Evolutionary conservation across 371 early-diverging fungal genomes (phyloP).

Genomic region (Actinomortierella wolfii): DNA sequence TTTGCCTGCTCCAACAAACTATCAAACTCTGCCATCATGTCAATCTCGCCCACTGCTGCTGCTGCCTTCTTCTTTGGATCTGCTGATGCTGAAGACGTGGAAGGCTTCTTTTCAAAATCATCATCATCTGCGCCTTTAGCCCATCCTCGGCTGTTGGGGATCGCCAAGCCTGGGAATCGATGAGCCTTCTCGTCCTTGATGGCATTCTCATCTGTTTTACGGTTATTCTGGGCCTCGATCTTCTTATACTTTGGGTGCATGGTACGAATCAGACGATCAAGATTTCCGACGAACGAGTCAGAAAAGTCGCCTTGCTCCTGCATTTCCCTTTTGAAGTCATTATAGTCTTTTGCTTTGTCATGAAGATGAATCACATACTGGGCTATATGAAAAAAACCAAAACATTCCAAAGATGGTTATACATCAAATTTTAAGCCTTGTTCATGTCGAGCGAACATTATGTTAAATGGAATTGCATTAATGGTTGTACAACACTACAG

Average conservation of each 20-base stretch:
- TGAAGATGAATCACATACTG: constrained; percentile 83
- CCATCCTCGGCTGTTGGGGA: constrained; percentile 61
- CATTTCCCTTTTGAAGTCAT: constrained; percentile 74
- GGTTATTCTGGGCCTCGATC: constrained; percentile 15
- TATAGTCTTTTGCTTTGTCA: constrained; percentile 61
- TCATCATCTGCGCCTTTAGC: constrained; percentile 5
- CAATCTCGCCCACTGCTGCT: constrained; percentile 52
- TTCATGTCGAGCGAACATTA: too few relatives aligned
- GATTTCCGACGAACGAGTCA: constrained; percentile 79
- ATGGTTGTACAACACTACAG: background rate
- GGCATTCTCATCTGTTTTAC: constrained; percentile 23
- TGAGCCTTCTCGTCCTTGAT: constrained; percentile 54
- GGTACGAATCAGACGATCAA: constrained; percentile 89
- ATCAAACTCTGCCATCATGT: constrained; percentile 66
- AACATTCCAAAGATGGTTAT: too few relatives aligned
- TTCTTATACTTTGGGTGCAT: constrained; percentile 72
- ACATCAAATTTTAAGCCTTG: too few relatives aligned
- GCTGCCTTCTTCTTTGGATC: constrained; percentile 51
- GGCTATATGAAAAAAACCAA: constrained; percentile 52
- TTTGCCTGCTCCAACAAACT: constrained; percentile 45
- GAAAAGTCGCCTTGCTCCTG: constrained; percentile 82
- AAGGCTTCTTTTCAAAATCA: constrained; percentile 5
- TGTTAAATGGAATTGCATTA: constrained; percentile 1
- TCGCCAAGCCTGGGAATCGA: constrained; percentile 86
- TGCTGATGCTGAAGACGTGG: too few relatives aligned